Conservation (phyloP, 441 rosid genomes). For the Populus hybrid region DNA sequence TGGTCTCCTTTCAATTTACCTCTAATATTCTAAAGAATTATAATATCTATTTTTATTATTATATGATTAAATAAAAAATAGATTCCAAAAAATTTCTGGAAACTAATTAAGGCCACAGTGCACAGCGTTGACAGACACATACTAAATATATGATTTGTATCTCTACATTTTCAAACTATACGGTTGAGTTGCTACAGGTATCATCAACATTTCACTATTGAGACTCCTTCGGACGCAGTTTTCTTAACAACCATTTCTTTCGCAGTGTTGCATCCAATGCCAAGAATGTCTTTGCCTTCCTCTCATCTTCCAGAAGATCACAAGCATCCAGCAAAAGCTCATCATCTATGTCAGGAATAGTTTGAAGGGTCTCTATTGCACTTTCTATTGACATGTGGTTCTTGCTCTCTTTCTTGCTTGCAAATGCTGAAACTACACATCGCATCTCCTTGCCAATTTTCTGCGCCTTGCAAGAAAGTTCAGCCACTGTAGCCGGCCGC, state of each 20-base stretch:
- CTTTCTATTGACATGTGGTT: constrained; percentile 33
- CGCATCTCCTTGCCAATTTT: constrained; percentile 39
- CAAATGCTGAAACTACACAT: constrained; percentile 16
- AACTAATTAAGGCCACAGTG: too few species aligned
- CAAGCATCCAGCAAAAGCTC: constrained; percentile 81
- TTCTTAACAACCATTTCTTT: constrained; percentile 75
- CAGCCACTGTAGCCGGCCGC: constrained; percentile 26
- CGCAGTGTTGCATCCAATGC: constrained; percentile 59
- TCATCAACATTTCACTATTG: neutral
- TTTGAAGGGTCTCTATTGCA: constrained; percentile 65
- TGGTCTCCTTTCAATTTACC: neutral
- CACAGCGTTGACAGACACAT: too few species aligned
- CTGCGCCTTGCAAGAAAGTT: constrained; percentile 37
- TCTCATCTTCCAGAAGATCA: constrained; percentile 83
- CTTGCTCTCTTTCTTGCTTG: constrained; percentile 27
- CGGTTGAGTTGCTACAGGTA: neutral
- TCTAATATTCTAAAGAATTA: neutral
- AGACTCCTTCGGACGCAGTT: constrained; percentile 47
- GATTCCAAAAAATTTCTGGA: too few species aligned
- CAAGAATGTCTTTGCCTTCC: constrained; percentile 74
- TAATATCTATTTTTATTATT: too few species aligned
- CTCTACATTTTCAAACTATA: neutral
- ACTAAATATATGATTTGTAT: too few species aligned
- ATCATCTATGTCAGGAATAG: constrained; percentile 66
- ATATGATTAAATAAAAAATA: too few species aligned